Conservation (phyloP, 2,329 filamentous ascomycete genomes). For the Aspergillus texensis region DNA sequence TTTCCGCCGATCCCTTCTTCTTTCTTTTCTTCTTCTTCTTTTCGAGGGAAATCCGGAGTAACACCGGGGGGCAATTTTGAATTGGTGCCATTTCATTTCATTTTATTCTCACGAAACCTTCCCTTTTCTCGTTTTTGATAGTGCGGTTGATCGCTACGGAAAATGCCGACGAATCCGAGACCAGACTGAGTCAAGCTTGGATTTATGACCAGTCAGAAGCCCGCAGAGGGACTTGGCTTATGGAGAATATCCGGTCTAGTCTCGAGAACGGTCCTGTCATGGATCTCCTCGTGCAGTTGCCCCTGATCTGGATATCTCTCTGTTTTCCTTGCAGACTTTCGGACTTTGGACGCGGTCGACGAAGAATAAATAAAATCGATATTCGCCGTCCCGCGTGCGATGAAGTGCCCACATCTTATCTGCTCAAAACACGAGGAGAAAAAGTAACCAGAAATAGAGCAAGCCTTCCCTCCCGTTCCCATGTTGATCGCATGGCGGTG, state of each 20-base stretch:
- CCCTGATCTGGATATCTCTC: not conserved
- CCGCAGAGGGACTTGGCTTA: not conserved
- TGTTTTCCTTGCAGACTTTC: not conserved
- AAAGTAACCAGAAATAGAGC: not conserved
- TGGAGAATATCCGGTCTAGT: not conserved
- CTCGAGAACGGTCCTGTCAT: not conserved
- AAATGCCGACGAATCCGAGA: constrained; percentile 1
- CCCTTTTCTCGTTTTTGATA: not conserved
- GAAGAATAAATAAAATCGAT: not conserved
- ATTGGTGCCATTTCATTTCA: not conserved
- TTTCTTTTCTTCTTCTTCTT: not conserved
- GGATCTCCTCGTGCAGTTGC: not conserved
- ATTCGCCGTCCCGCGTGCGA: not conserved
- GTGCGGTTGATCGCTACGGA: not conserved
- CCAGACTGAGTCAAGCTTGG: not conserved
- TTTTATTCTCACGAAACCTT: not conserved
- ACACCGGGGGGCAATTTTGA: not conserved
- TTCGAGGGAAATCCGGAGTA: not conserved
- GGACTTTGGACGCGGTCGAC: not conserved
- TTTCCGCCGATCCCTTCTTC: not conserved
- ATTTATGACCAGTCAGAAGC: not conserved
- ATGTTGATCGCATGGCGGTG: not conserved
- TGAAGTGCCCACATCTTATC: not conserved
- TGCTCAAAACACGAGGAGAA: not conserved
- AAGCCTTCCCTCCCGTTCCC: not conserved